Evolutionary conservation across 805 yeast genomes (phyloP).

Genomic region (Kluyveromyces nonfermentans): DNA sequence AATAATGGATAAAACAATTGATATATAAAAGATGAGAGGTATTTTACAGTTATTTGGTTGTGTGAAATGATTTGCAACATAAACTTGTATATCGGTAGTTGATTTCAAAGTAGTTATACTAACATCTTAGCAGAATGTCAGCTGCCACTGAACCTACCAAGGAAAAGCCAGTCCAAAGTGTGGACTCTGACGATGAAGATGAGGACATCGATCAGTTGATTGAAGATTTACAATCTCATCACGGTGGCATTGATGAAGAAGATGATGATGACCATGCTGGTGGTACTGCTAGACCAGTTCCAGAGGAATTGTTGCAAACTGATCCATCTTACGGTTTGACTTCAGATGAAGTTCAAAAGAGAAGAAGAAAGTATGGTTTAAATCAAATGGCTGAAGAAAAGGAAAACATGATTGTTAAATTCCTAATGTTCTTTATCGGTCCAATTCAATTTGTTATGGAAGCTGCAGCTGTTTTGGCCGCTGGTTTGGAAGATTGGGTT

Average conservation of each 20-base stretch:
- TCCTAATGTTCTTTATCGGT: constrained; percentile 82
- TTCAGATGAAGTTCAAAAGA: constrained; percentile 64
- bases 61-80: neutral
- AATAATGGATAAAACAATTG: neutral
- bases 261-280: constrained; percentile 42
- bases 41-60: too few relatives aligned
- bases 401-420: constrained; percentile 71
- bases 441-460: constrained; percentile 97
- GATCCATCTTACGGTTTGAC: constrained; percentile 71
- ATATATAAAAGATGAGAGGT: neutral
- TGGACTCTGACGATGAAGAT: constrained; percentile 41
- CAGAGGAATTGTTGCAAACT: constrained; percentile 78
- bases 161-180: constrained; percentile 31
- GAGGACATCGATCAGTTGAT: constrained; percentile 66
- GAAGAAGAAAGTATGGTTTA: constrained; percentile 86
- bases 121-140: constrained; percentile 4
- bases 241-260: constrained; percentile 39
- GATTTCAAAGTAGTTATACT: neutral
- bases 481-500: constrained; percentile 96
- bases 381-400: constrained; percentile 87
- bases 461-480: constrained; percentile 91
- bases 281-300: constrained; percentile 64
- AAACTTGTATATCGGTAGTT: neutral
- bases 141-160: constrained; percentile 11
- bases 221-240: constrained; percentile 64